Evolutionary conservation across 2,329 filamentous ascomycete species (phyloP), one percentile per base, ranked within the genome.

Genomic region (Teratosphaeria destructans): DNA sequence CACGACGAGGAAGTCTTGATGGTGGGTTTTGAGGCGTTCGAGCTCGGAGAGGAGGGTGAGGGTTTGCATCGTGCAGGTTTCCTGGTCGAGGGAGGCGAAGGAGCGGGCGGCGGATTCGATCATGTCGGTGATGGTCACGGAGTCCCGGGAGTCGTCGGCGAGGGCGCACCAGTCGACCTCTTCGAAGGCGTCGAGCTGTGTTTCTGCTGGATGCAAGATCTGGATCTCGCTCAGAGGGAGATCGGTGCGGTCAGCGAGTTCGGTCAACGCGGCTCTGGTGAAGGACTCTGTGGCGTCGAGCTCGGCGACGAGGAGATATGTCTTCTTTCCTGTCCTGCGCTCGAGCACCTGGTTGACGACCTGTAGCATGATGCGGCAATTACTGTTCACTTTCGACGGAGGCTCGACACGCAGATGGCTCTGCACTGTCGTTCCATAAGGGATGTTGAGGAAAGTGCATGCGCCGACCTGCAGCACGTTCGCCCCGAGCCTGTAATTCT

Each of bases 281-380:
- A 70, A 66, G 10, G 54, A 56, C 14, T 60, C 60, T 2, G 69
- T 70, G 3, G 71, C 67, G 54, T 72, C 68, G 37, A 65, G 57
- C 39, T 71, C 69, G 5, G 66, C 64, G 37, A 64, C 64, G 19
- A 72, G 63, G 5, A 68, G 61, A 56, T 65, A 65, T 2, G 56
- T 59, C 54, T 62, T 61, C 16, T 63, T 61, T 52, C 67, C 65
- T 14, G 65, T 66, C 47, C 66, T 66, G 43, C 66, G 65, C 16
- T 68, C 63, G 1, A 70, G 62, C n/a, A 67, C 63, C 26, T 65
- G 63, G 58, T 65, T 66, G n/a, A 66, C 61, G 55, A 65, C 65
- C 60, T 69, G 68, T 26, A 71, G 56, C 29, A 68, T 63, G 27
- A 71, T 63, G 43, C 59, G 59, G 39, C 54, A 62, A 12, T 54